Evolutionary conservation across 192 early-diverging fungal genomes (phyloP).

Genomic region (Helicostylum pulchrum): DNA sequence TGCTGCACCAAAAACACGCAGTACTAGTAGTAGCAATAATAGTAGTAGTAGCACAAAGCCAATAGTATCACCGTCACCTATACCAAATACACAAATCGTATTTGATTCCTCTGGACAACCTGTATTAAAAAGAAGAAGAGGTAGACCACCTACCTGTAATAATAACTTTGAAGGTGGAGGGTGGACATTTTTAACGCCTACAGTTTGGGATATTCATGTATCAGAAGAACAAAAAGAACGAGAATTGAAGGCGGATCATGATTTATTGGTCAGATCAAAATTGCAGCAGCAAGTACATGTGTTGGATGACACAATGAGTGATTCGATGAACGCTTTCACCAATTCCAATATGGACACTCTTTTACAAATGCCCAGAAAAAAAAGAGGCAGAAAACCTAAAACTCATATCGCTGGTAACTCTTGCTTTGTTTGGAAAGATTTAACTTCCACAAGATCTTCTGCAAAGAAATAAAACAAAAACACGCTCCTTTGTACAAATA

Average conservation of each 20-base stretch:
- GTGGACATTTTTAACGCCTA: constrained; percentile 32
- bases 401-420: constrained; percentile 39
- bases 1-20: too few relatives aligned
- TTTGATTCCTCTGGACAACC: constrained; percentile 20
- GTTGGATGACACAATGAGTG: constrained; percentile 13
- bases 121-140: constrained; percentile 22
- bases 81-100: constrained; percentile 15
- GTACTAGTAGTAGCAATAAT: background rate
- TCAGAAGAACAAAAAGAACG: background rate
- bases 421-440: constrained; percentile 37
- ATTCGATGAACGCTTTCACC: constrained; percentile 30
- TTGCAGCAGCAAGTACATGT: background rate
- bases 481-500: too few relatives aligned
- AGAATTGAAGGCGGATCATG: background rate
- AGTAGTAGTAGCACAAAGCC: background rate
- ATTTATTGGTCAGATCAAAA: background rate
- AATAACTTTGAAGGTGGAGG: constrained; percentile 14
- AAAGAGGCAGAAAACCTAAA: constrained; percentile 39
- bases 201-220: constrained; percentile 26
- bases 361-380: constrained; percentile 37
- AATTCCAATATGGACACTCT: constrained; percentile 33
- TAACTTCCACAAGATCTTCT: constrained; percentile 5
- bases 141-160: constrained; percentile 16
- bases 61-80: background rate
- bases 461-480: too few relatives aligned